Percentiles rank a stretch among this genome's conserved stretches.
Conservation (phyloP, 805 yeast species). For the Barnettozyma sucrosica region DNA sequence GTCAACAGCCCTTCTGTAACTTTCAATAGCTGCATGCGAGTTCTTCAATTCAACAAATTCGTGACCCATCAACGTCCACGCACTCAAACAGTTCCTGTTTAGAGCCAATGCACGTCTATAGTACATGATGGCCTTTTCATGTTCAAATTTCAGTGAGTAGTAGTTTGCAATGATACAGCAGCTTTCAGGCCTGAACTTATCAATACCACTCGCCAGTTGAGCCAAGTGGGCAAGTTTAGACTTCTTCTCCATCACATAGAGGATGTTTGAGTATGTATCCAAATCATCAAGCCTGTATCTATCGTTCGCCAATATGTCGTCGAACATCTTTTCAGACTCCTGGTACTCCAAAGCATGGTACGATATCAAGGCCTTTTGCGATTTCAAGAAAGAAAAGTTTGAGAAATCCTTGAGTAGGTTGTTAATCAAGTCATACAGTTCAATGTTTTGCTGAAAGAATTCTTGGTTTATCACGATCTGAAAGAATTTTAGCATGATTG, state of each 20-base stretch:
- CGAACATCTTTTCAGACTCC: slow-evolving; percentile 75
- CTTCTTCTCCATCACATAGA: slow-evolving; percentile 87
- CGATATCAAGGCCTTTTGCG: slow-evolving; percentile 76
- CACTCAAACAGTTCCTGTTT: slow-evolving; percentile 74
- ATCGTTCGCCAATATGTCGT: slow-evolving; percentile 62
- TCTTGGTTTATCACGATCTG: slow-evolving; percentile 46
- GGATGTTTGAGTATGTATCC: slow-evolving; percentile 90
- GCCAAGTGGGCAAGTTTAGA: slow-evolving; percentile 83
- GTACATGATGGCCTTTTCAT: slow-evolving; percentile 90
- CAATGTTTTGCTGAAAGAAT: slow-evolving; percentile 61
- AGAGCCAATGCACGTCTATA: slow-evolving; percentile 84
- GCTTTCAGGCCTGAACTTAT: slow-evolving; percentile 87
- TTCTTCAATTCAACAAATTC: slow-evolving; percentile 95
- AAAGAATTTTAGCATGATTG: slow-evolving; percentile 16
- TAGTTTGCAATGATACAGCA: slow-evolving; percentile 93
- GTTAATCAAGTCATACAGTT: slow-evolving; percentile 45
- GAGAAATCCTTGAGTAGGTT: slow-evolving; percentile 57
- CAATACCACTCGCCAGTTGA: slow-evolving; percentile 75
- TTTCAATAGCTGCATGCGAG: slow-evolving; percentile 95
- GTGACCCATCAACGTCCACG: slow-evolving; percentile 99
- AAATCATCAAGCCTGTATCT: slow-evolving; percentile 87
- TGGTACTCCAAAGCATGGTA: slow-evolving; percentile 83
- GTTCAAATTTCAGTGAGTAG: slow-evolving; percentile 86
- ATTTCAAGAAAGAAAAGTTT: slow-evolving; percentile 60
- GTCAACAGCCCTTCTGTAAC: slow-evolving; percentile 89